Percentiles rank a stretch among this genome's conserved stretches.
Conservation (phyloP, 495 filamentous ascomycete species). For the Massariosphaeria phaeospora region DNA sequence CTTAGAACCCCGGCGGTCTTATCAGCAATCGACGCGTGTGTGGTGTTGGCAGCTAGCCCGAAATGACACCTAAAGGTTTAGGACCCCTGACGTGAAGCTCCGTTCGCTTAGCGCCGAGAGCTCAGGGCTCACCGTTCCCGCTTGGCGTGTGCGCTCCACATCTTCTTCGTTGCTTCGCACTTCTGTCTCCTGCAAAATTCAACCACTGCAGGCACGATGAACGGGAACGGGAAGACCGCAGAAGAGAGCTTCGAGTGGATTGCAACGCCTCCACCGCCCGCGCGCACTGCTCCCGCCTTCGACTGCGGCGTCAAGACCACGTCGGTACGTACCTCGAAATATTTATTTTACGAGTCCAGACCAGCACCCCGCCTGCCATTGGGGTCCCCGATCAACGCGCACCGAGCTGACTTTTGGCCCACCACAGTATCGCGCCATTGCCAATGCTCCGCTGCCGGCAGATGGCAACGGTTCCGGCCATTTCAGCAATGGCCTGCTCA, state of each 20-base stretch:
- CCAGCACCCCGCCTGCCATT: slow-evolving; percentile 19
- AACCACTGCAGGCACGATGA: slow-evolving; percentile 12
- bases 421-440: slow-evolving; percentile 65
- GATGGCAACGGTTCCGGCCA: slow-evolving; percentile 63
- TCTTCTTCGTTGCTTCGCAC: background rate
- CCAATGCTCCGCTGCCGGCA: slow-evolving; percentile 76
- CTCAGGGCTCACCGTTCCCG: slow-evolving; percentile 20
- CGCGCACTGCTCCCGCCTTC: slow-evolving; percentile 53
- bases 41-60: background rate
- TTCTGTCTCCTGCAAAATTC: slow-evolving; percentile 9
- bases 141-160: slow-evolving; percentile 17
- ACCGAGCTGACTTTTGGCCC: slow-evolving; percentile 3
- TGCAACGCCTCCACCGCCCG: slow-evolving; percentile 64
- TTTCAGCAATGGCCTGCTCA: slow-evolving; percentile 64
- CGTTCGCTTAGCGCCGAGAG: slow-evolving; percentile 19
- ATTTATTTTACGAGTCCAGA: background rate
- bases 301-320: slow-evolving; percentile 73
- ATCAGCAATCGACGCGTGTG: too few species aligned
- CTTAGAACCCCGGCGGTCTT: too few species aligned
- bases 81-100: slow-evolving; percentile 1
- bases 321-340: slow-evolving; percentile 52
- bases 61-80: background rate
- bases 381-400: background rate
- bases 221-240: slow-evolving; percentile 34
- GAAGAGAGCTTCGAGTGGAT: slow-evolving; percentile 70